phyloP scores from a whole-genome alignment of 352 stramenopile genomes.

The Pythium oligandrum region DNA sequence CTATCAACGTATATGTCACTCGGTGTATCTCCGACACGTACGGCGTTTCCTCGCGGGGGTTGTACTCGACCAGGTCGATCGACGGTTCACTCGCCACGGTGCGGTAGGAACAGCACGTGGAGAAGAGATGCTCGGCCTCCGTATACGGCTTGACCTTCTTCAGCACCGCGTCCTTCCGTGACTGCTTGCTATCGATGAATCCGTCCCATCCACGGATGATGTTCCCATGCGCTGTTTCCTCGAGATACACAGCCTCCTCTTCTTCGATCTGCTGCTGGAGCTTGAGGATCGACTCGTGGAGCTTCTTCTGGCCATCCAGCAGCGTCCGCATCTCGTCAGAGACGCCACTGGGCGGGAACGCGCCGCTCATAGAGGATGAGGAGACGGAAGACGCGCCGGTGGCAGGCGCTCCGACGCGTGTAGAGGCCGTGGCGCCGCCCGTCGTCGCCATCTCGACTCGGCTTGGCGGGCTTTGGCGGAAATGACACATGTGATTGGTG shows the following conservation, averaged over 20 bases:
- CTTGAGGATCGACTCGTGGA: slow-evolving; percentile 67
- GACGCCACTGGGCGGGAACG: slow-evolving; percentile 21
- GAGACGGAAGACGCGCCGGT: not conserved
- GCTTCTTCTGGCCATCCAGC: slow-evolving; percentile 58
- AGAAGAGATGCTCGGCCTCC: slow-evolving; percentile 77
- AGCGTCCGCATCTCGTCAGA: slow-evolving; percentile 74
- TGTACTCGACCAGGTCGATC: slow-evolving; percentile 48
- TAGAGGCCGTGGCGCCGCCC: too few relatives aligned
- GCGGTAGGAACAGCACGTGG: slow-evolving; percentile 61
- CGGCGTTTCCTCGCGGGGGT: slow-evolving; percentile 23
- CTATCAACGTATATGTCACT: too few relatives aligned
- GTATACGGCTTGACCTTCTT: slow-evolving; percentile 83
- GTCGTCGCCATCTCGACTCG: too few relatives aligned
- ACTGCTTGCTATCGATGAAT: slow-evolving; percentile 79
- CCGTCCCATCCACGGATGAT: slow-evolving; percentile 86
- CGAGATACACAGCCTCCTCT: slow-evolving; percentile 69
- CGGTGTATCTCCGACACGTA: too few relatives aligned
- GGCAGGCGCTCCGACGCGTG: not conserved
- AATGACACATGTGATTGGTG: too few relatives aligned
- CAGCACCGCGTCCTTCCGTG: slow-evolving; percentile 62
- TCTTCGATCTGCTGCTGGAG: slow-evolving; percentile 77
- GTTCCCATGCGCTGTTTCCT: slow-evolving; percentile 83
- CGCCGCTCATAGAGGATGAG: not conserved
- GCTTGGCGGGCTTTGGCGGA: too few relatives aligned
- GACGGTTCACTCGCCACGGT: slow-evolving; percentile 46